Base-by-base conservation (phyloP, 352 stramenopile genomes). In the Bremia lactucae region DNA sequence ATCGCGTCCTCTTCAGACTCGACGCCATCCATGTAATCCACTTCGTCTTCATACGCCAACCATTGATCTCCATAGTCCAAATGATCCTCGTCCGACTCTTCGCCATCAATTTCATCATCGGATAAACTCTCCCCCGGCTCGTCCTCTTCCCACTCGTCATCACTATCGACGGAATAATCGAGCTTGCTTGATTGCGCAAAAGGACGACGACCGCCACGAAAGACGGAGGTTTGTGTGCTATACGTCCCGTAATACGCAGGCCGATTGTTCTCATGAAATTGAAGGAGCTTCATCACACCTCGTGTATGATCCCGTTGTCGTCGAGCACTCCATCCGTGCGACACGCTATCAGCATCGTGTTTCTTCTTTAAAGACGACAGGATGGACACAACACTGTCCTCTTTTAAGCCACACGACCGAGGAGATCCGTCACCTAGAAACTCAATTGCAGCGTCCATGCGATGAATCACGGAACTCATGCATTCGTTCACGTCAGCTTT, bases 111-210 rank as follows among this genome's bases (percentile, higher is more conserved):
- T 16, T 87, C 74, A 13, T 64, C 77, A 18, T 68, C 72, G 5
- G 78, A 91, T 9, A 93, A 46, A 51, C 72, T 87, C 59, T 93
- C 81, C 11, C 81, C 81, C 11, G 79, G 73, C 28, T 93, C 81
- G 37, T 93, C 81, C 46, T 93, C 81, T 46, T 93, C 81, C 81
- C 81, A 93, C 42, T 93, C 81, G 40, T 91, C 79, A 28, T 94
- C 81, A 37, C 78, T 94, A 20, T 94, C 78, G 2, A 94, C 64
- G 0, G 60, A 44, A 36, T 93, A 93, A 31, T 93, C 80, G 13
- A 90, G 72, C 33, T 77, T 70, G 0, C 46, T 14, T 49, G 62
- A 75, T n/a, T 70, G 63, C 2, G 75, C 68, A 16, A 89, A 53
- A 15, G 80, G 80, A 7, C 77, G 66, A 13, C 80, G 68, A 0